Conservation (phyloP, 768 basidiomycete species). For the Leucocoprinus sp. region DNA sequence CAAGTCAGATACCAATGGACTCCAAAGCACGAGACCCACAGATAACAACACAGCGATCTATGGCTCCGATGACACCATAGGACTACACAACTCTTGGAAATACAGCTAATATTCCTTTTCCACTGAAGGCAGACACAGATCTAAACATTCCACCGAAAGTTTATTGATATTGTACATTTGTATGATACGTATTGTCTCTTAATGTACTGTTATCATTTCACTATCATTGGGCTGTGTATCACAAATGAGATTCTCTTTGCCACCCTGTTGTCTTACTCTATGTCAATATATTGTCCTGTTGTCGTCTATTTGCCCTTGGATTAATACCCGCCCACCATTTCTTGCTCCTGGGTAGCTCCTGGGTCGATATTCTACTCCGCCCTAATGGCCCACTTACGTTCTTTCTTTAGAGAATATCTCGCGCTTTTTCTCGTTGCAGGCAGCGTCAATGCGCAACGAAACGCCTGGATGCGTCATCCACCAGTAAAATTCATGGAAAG, state of each 20-base stretch:
- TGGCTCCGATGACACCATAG: conserved; percentile 69
- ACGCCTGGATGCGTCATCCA: conserved; percentile 66
- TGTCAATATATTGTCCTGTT: too few relatives aligned
- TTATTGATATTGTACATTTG: conserved; percentile 7
- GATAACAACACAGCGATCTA: conserved; percentile 40
- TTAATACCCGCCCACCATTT: too few relatives aligned
- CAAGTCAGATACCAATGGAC: conserved; percentile 22
- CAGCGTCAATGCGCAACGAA: conserved; percentile 22
- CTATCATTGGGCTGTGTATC: neutral
- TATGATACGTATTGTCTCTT: conserved; percentile 5
- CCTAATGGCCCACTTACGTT: neutral
- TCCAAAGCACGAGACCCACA: conserved; percentile 27
- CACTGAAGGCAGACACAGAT: neutral
- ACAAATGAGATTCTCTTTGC: neutral
- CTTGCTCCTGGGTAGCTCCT: neutral
- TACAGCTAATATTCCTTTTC: neutral
- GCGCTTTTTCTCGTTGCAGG: conserved; percentile 12
- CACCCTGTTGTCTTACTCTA: neutral
- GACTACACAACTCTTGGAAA: conserved; percentile 60
- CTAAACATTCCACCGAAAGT: neutral
- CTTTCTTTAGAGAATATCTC: conserved; percentile 6
- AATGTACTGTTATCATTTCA: neutral
- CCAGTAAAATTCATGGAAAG: conserved; percentile 37
- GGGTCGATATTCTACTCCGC: neutral
- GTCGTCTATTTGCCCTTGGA: too few relatives aligned